These are phyloP conservation scores for Xylaria sp. DNA, from an alignment of 2,329 filamentous ascomycete species.

Conservation along the genomic window DNA sequence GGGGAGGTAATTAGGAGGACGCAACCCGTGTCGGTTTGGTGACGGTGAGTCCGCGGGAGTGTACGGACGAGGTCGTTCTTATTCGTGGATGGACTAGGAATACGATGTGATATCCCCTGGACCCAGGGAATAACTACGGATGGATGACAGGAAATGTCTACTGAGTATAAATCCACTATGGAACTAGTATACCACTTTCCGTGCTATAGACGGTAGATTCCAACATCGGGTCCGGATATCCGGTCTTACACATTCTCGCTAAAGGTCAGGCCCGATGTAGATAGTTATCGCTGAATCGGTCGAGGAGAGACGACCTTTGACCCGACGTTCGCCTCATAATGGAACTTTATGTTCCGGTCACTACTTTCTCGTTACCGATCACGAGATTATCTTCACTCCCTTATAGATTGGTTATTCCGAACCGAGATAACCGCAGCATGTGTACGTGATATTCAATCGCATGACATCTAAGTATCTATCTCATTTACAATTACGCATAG, in stretches of 20 bases:
- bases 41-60: too few relatives aligned
- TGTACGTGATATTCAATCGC: background rate
- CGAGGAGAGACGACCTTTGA: background rate
- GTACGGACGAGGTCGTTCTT: background rate
- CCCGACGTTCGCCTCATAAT: background rate
- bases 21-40: background rate
- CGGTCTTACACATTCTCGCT: background rate
- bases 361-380: background rate
- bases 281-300: background rate
- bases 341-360: background rate
- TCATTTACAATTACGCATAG: background rate
- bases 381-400: background rate
- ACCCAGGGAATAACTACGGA: background rate
- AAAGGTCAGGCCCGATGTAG: background rate
- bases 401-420: background rate
- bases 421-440: background rate
- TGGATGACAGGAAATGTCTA: background rate
- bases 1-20: background rate
- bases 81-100: background rate
- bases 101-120: background rate
- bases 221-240: background rate
- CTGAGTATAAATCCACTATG: background rate
- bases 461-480: background rate
- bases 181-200: background rate
- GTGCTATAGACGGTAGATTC: background rate